phyloP scores from a whole-genome alignment of 305 asterid genomes.

The Fraxinus baroniana region DNA sequence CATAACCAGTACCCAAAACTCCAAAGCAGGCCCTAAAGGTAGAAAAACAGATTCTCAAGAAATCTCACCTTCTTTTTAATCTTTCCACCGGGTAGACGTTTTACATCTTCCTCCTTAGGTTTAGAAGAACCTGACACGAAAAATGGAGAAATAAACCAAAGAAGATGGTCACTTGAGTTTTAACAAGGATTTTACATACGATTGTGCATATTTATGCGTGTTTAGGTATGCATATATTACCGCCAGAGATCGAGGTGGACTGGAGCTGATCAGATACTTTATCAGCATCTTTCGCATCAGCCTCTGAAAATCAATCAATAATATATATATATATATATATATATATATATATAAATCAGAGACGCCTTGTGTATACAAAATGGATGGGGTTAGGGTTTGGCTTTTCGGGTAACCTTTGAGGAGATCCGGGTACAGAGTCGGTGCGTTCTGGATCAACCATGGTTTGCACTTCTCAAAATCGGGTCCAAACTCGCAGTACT shows the following conservation, averaged over 20 bases:
- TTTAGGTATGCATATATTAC: constrained; percentile 24
- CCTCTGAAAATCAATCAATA: constrained; percentile 41
- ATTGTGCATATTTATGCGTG: not conserved
- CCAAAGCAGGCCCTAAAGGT: not conserved
- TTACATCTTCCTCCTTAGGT: constrained; percentile 76
- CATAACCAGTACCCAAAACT: too few species aligned
- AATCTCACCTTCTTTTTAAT: constrained; percentile 77
- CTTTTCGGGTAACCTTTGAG: constrained; percentile 53
- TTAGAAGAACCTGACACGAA: constrained; percentile 60
- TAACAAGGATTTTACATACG: not conserved
- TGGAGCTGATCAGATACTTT: constrained; percentile 73
- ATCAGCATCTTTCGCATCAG: constrained; percentile 61
- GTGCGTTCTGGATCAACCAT: constrained; percentile 82
- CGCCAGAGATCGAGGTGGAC: constrained; percentile 75
- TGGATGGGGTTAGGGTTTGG: constrained; percentile 25
- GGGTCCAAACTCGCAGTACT: constrained; percentile 93
- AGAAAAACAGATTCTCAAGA: not conserved
- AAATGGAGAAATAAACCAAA: constrained; percentile 15
- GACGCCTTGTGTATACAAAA: not conserved
- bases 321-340: not conserved
- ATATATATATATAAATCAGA: not conserved
- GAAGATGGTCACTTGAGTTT: not conserved
- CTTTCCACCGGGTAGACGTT: constrained; percentile 97
- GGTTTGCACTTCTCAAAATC: constrained; percentile 96
- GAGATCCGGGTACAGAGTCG: constrained; percentile 79